Base-by-base conservation (phyloP, 2,329 filamentous ascomycete genomes). In the Ceratocystis cubensis region DNA sequence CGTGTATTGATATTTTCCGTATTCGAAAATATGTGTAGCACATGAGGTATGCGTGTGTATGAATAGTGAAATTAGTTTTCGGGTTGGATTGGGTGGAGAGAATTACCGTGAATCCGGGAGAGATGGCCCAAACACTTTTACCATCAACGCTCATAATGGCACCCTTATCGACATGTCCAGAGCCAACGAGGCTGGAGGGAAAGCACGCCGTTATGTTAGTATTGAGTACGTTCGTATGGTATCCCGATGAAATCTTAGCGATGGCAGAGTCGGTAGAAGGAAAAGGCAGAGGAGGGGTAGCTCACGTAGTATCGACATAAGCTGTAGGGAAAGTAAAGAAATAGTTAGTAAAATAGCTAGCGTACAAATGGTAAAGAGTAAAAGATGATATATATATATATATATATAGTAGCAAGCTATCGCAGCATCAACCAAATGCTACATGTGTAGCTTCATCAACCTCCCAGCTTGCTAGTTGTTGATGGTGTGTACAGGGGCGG, bases 121-220 rank as follows among this genome's bases (percentile, higher is more conserved):
- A 86, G 53, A 80, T 75, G 69, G 91, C 91, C 90, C 91, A 95
- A 72, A 84, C 82, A 75, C 87, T 91, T 78, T 89, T 88, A 72
- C 91, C 89, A 71, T 88, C 88, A 70, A 78, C 79, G 77, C 88
- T 91, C 81, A 94, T 85, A 76, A 96, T 91, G 74, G 89, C 88
- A 73, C 83, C 91, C 80, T 91, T 87, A 80, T 94, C 88, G 74
- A 96, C 78, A 75, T 92, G 87, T 73, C 86, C 86, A 72, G 82
- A 86, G 78, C 82, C 87, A 74, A 95, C 83, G 73, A 96, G 85
- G 83, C 91, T 96, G 74, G 71, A 69, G 71, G 71, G 66, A 20
- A 45, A 15, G 10, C 37, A 41, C 41, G 53, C 62, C 37, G 41
- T 28, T 41, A 22, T 59, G 50, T 64, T 28, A 64, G 70, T 71